A percentile compares a stretch with the other conserved stretches of the same genome.
Conservation (phyloP, 177 flowering plant genomes). For the Vitis hybrid region DNA sequence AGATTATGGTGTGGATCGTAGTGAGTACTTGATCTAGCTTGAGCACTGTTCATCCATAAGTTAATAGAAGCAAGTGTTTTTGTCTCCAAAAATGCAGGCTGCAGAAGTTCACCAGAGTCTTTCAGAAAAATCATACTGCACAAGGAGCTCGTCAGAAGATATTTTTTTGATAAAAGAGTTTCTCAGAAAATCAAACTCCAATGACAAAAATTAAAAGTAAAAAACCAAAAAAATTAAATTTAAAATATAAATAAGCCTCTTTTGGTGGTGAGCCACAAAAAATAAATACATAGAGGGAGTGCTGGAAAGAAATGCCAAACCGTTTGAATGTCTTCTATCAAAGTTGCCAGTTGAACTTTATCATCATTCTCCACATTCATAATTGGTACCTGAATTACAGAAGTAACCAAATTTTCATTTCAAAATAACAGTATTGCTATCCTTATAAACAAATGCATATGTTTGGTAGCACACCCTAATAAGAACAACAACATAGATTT, state of each 20-base stretch:
- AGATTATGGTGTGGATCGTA: slow-evolving; percentile 97
- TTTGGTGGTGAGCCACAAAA: background rate
- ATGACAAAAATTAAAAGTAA: no score
- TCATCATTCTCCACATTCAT: slow-evolving; percentile 57
- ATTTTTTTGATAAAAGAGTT: no score
- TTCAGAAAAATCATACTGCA: background rate
- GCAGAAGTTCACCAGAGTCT: slow-evolving; percentile 21
- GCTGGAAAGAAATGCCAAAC: slow-evolving; percentile 30
- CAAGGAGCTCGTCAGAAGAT: no score
- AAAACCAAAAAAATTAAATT: background rate
- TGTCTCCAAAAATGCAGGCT: slow-evolving; percentile 70
- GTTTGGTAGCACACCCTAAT: background rate
- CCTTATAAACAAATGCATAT: background rate
- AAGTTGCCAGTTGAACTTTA: slow-evolving; percentile 54
- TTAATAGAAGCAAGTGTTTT: slow-evolving; percentile 66
- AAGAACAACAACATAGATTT: background rate
- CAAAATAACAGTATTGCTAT: background rate
- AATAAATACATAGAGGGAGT: slow-evolving; percentile 1
- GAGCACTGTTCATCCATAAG: slow-evolving; percentile 89
- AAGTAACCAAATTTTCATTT: background rate
- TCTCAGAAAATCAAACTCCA: no score
- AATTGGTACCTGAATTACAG: slow-evolving; percentile 66
- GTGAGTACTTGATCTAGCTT: slow-evolving; percentile 84
- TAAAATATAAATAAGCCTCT: background rate
- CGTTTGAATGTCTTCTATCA: slow-evolving; percentile 64